These are phyloP conservation scores for Dissophora globulifera DNA, from an alignment of 192 early-diverging fungal genomes.

Conservation along the genomic window DNA sequence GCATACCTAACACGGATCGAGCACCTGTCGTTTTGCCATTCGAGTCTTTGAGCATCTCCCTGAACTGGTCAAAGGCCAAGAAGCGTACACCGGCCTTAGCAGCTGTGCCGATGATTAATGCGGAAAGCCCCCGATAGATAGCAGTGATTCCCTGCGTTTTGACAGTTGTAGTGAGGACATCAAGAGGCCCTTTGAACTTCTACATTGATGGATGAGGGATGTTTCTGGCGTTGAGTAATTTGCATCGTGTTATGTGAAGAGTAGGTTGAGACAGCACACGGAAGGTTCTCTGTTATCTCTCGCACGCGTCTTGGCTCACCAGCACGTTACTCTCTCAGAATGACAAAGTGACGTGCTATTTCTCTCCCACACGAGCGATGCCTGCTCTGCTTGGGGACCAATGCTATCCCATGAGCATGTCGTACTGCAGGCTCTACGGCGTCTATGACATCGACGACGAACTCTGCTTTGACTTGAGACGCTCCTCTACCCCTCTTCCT, in stretches of 20 bases:
- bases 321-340: too few relatives aligned
- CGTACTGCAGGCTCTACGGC: too few relatives aligned
- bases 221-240: too few relatives aligned
- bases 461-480: background rate
- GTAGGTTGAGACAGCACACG: too few relatives aligned
- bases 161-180: slow-evolving; percentile 81
- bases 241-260: too few relatives aligned
- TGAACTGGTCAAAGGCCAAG: slow-evolving; percentile 90
- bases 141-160: slow-evolving; percentile 75
- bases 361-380: too few relatives aligned
- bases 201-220: background rate
- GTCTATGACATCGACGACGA: too few relatives aligned
- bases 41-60: slow-evolving; percentile 72
- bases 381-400: too few relatives aligned
- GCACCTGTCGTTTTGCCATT: slow-evolving; percentile 72
- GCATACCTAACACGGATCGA: slow-evolving; percentile 66
- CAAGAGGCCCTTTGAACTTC: slow-evolving; percentile 82
- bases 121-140: slow-evolving; percentile 87
- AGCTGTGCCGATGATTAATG: slow-evolving; percentile 90
- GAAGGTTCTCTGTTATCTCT: too few relatives aligned
- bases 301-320: too few relatives aligned
- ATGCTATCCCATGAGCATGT: too few relatives aligned
- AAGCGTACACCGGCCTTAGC: slow-evolving; percentile 93
- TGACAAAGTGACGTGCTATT: too few relatives aligned
- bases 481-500: background rate